These are phyloP conservation scores for Larix kaempferi DNA, from an alignment of 75 land plant species.

Conservation along the genomic window DNA sequence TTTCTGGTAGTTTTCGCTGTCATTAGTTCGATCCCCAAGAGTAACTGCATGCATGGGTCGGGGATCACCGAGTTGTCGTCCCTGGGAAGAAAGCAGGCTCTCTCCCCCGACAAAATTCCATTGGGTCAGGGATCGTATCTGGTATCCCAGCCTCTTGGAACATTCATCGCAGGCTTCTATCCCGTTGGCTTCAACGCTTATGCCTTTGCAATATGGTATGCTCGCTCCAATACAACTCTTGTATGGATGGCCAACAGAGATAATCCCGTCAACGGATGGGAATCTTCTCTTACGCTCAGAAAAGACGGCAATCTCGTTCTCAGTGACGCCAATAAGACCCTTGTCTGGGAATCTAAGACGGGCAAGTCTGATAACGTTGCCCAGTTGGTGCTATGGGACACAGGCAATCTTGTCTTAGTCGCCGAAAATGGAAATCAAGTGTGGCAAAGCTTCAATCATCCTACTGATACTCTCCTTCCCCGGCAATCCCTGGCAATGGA, in stretches of 20 bases:
- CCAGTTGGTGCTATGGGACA: conserved; percentile 17
- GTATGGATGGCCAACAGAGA: conserved; percentile 56
- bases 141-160: too few relatives aligned
- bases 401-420: conserved; percentile 53
- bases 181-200: conserved; percentile 28
- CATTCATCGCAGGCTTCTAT: conserved; percentile 42
- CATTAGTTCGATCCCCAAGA: too few relatives aligned
- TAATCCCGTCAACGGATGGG: conserved; percentile 31
- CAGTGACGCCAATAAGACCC: conserved; percentile 27
- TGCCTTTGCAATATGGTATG: conserved; percentile 44
- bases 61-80: too few relatives aligned
- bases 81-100: too few relatives aligned
- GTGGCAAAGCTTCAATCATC: conserved; percentile 72
- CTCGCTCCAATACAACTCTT: conserved; percentile 19
- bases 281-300: conserved; percentile 23
- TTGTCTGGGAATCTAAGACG: conserved; percentile 33
- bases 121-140: too few relatives aligned
- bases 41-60: too few relatives aligned
- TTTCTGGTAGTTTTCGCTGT: too few relatives aligned
- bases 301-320: conserved; percentile 30
- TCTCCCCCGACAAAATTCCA: too few relatives aligned
- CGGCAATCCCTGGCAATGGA: conserved; percentile 12
- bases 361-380: background rate
- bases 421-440: conserved; percentile 13
- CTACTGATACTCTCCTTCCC: conserved; percentile 59